Conservation (phyloP, 2,329 filamentous ascomycete genomes). For the Diaporthe citri region DNA sequence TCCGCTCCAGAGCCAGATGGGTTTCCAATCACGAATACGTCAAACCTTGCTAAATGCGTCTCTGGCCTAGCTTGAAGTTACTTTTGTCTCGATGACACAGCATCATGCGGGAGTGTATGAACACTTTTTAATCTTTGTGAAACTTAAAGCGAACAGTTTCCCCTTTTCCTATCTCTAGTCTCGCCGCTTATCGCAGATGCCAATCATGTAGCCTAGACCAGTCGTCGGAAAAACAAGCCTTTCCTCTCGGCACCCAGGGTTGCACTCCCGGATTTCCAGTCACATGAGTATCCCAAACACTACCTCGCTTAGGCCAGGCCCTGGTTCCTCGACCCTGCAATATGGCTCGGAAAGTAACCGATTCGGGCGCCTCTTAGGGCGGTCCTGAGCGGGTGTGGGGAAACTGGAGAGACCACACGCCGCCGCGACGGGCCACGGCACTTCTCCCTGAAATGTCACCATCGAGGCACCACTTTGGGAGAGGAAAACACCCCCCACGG, state of each 20-base stretch:
- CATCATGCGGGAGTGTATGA: neutral
- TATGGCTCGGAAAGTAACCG: neutral
- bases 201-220: neutral
- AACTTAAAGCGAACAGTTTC: neutral
- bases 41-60: neutral
- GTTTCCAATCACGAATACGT: no score
- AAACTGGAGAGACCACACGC: neutral
- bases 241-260: neutral
- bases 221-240: constrained; percentile 25
- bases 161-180: neutral
- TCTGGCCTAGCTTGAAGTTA: neutral
- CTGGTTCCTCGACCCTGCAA: neutral
- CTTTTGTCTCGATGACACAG: neutral
- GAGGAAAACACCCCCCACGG: neutral
- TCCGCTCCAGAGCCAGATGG: neutral
- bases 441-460: neutral
- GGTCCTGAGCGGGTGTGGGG: neutral
- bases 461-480: neutral
- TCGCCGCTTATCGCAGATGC: neutral
- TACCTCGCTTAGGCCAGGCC: constrained; percentile 1
- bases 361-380: neutral
- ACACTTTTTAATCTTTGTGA: neutral
- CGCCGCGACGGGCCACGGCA: constrained; percentile 13
- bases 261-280: neutral
- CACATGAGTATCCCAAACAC: constrained; percentile 3